Conservation (phyloP, 164 flowering plant species). For the Euptelea pleiosperma region DNA sequence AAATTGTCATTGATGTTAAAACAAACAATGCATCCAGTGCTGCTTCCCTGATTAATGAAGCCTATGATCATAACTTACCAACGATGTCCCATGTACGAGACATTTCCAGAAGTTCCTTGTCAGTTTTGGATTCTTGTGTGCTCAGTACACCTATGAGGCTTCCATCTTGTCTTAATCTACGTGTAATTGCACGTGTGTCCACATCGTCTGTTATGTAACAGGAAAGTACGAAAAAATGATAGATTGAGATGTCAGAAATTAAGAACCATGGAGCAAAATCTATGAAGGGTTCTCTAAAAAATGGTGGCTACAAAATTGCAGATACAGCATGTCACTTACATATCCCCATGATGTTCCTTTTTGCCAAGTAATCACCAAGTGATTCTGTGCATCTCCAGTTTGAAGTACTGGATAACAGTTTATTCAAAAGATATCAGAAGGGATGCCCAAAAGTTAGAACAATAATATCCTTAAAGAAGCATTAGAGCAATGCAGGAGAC, state of each 20-base stretch:
- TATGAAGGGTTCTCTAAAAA: not conserved
- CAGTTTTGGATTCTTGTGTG: conserved; percentile 55
- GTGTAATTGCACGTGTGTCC: no score
- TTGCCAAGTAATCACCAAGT: no score
- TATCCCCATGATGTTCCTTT: no score
- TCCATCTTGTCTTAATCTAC: conserved; percentile 69
- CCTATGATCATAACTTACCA: conserved; percentile 30
- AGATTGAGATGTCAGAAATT: not conserved
- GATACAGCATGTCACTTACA: conserved; percentile 37
- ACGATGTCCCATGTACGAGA: conserved; percentile 72
- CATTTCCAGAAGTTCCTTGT: conserved; percentile 58
- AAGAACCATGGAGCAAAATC: no score
- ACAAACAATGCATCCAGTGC: no score
- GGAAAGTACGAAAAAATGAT: no score
- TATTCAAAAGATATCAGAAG: conserved; percentile 22
- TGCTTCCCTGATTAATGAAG: not conserved
- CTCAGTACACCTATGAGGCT: conserved; percentile 72
- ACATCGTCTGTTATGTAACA: no score
- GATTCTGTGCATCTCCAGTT: no score
- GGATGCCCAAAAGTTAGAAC: not conserved
- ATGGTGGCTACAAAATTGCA: not conserved
- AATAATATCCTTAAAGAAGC: not conserved
- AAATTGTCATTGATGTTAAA: no score
- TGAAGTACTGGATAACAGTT: no score
- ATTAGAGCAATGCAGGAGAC: not conserved